These are phyloP conservation scores for Chytridium lagenaria DNA, from an alignment of 371 early-diverging fungal species.

Conservation along the genomic window DNA sequence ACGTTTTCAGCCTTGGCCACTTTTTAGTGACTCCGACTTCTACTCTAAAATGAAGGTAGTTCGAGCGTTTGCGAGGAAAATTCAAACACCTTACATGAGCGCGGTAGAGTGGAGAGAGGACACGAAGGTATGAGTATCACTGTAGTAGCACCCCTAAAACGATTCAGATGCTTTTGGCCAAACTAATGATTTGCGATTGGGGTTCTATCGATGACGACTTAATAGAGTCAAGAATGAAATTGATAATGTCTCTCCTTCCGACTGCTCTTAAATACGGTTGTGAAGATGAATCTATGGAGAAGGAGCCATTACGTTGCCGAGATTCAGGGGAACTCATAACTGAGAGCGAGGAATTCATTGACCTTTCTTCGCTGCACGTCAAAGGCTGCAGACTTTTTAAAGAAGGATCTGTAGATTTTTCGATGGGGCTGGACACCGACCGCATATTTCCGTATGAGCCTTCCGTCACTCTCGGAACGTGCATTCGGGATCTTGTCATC, in stretches of 20 bases:
- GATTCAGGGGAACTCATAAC: conserved; percentile 1
- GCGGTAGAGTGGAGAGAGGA: conserved; percentile 16
- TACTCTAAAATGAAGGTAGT: conserved; percentile 4
- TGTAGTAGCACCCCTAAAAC: not conserved
- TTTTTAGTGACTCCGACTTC: conserved; percentile 17
- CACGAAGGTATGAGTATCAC: not conserved
- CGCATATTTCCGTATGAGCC: not conserved
- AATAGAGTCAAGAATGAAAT: not conserved
- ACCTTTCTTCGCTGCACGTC: not conserved
- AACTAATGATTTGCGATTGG: conserved; percentile 27
- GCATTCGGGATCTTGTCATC: not conserved
- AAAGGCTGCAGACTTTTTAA: not conserved
- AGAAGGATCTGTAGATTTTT: not conserved
- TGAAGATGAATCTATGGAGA: not conserved
- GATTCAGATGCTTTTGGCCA: conserved; percentile 2
- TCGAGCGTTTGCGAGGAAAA: not conserved
- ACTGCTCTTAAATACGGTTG: not conserved
- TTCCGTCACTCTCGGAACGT: not conserved
- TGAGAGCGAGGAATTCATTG: conserved; percentile 3
- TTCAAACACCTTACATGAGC: not conserved
- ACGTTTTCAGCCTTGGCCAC: conserved; percentile 4
- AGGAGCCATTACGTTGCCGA: conserved; percentile 11
- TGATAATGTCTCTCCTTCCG: not conserved
- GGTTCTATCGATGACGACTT: conserved; percentile 15
- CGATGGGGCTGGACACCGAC: not conserved